Evolutionary conservation across 495 filamentous ascomycete genomes (phyloP).

Genomic region (Penicillium atrosanguineum): DNA sequence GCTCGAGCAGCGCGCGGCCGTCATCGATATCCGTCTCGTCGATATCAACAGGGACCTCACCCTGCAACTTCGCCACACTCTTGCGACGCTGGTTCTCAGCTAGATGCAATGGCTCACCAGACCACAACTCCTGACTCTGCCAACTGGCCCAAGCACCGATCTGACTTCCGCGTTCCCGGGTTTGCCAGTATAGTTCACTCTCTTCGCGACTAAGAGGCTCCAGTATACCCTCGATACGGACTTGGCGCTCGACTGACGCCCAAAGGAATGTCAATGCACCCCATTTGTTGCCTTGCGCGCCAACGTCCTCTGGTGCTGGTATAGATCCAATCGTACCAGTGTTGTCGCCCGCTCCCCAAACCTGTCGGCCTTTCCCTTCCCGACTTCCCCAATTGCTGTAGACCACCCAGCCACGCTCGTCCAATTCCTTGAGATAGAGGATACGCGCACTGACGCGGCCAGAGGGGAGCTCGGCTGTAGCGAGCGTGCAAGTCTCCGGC

Average conservation of each 20-base stretch:
- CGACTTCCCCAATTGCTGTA: conserved; percentile 86
- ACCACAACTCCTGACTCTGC: conserved; percentile 72
- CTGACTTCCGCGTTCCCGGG: conserved; percentile 71
- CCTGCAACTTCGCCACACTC: conserved; percentile 32
- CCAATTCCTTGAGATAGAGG: conserved; percentile 84
- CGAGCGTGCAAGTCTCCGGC: conserved; percentile 70
- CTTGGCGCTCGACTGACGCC: conserved; percentile 78
- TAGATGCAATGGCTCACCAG: conserved; percentile 28
- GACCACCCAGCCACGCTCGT: conserved; percentile 75
- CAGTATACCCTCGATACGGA: conserved; percentile 74
- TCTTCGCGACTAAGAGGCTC: conserved; percentile 68
- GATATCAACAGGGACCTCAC: conserved; percentile 50
- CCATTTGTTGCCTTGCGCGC: conserved; percentile 39
- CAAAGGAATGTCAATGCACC: conserved; percentile 45
- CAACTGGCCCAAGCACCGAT: conserved; percentile 92
- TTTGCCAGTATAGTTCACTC: conserved; percentile 85
- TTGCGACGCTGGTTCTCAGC: conserved; percentile 28
- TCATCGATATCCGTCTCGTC: conserved; percentile 60
- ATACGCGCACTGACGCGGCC: conserved; percentile 80
- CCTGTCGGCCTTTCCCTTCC: conserved; percentile 45
- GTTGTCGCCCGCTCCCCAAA: conserved; percentile 30
- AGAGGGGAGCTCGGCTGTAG: conserved; percentile 81
- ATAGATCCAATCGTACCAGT: conserved; percentile 21
- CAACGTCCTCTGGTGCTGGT: conserved; percentile 25
- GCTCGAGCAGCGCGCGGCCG: conserved; percentile 62